Evolutionary conservation across 441 rosid genomes (phyloP), one percentile per base, ranked within the genome.

Genomic region (Populus hybrid): DNA sequence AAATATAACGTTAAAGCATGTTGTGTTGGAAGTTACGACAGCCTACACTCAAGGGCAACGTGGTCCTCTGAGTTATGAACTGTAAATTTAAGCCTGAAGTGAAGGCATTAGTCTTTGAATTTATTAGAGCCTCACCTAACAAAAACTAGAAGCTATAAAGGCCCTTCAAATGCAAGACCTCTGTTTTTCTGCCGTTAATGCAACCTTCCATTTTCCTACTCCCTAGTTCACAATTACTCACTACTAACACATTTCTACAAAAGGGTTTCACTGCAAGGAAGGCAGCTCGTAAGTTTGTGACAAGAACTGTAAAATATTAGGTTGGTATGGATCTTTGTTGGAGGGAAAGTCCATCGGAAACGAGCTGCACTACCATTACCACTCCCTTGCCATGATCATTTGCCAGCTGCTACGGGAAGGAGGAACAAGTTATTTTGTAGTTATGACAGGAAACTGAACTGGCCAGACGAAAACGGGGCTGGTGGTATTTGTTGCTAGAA

Each of bases 51-150:
- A 61, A 42, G 69, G 63, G 26, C 30, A 38, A 16, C 18, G 42
- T 70, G 68, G 73, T 59, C 79, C 18, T 34, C 36, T 36, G 54
- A 28, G 36, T 6, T 28, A 18, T 72, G 75, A 8, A 42, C 34
- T 70, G 32, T 3, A 16, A n/a, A 16, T 7, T 1, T 10, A 23
- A 26, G 23, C 10, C 26, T 8, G 24, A 46, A 72, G 57, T 46
- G 12, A 26, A 32, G 9, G 35, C 57, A 7, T 69, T 36, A 5
- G 73, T 72, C 3, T 24, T 1, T 50, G 16, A 36, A 42, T 40
- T 70, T 40, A 70, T 20, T 30, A 63, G 40, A 65, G 28, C 34
- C 70, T 70, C 20, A 64, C 80, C 75, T 70, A 70, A 70, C 66
- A 67, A 46, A 10, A 9, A 46, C 26, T n/a, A 63, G 38, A 21